Conservation (phyloP, 139 green algal genomes). For the Tetradesmus lagerheimii region DNA sequence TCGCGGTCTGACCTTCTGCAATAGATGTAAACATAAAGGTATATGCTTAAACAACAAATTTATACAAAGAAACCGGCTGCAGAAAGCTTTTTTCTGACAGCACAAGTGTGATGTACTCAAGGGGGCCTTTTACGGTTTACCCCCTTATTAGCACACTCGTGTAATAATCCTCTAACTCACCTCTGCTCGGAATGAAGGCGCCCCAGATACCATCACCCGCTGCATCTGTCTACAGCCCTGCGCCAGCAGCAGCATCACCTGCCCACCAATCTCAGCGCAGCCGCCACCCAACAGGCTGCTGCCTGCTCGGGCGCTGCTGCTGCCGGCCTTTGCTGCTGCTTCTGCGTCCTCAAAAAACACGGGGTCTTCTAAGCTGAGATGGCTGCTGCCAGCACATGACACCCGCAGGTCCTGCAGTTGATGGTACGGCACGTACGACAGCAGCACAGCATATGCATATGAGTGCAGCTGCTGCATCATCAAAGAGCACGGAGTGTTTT, state of each 20-base stretch:
- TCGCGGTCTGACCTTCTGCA: too few relatives aligned
- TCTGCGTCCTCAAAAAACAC: slow-evolving; percentile 10
- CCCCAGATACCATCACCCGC: not conserved
- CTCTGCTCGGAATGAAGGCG: not conserved
- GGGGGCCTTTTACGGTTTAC: too few relatives aligned
- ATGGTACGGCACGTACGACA: too few relatives aligned
- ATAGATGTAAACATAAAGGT: too few relatives aligned
- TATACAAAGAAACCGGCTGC: too few relatives aligned
- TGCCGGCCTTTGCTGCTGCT: not conserved
- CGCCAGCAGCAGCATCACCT: slow-evolving; percentile 7
- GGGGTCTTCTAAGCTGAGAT: slow-evolving; percentile 14
- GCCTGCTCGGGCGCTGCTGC: not conserved
- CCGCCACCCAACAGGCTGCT: not conserved
- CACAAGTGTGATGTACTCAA: too few relatives aligned
- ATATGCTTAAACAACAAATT: too few relatives aligned
- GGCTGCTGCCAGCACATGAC: not conserved
- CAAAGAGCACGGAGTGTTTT: too few relatives aligned
- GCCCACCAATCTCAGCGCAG: not conserved
- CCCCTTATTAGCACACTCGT: too few relatives aligned
- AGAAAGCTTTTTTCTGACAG: too few relatives aligned
- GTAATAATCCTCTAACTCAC: not conserved
- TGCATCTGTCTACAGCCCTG: not conserved
- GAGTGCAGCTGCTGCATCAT: too few relatives aligned
- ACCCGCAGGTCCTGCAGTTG: not conserved
- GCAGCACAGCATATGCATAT: too few relatives aligned